phyloP scores from a whole-genome alignment of 169 alveolate genomes.

The Theileria luwenshuni region DNA sequence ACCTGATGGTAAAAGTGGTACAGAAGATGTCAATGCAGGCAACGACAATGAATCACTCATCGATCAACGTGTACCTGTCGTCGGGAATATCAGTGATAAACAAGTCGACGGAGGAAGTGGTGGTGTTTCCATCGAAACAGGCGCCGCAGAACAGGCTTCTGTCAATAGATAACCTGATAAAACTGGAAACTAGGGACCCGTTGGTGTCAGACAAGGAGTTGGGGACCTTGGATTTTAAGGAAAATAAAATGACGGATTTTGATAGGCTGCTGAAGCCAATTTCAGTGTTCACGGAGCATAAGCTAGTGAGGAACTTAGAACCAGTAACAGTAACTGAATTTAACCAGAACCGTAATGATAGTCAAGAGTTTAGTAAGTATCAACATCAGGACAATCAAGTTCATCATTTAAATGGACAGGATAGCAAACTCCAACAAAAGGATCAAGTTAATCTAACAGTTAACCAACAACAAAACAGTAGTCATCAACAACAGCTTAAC shows the following conservation, averaged over 20 bases:
- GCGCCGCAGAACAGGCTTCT: constrained; percentile 14
- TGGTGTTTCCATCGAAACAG: constrained; percentile 56
- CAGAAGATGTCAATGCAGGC: constrained; percentile 16
- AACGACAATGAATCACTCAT: constrained; percentile 16
- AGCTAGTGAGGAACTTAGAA: constrained; percentile 26
- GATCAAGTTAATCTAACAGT: neutral
- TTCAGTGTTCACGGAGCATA: constrained; percentile 31
- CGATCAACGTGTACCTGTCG: constrained; percentile 51
- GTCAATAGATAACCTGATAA: neutral
- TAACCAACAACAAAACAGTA: neutral
- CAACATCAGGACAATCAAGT: too few relatives aligned
- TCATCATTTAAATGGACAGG: too few relatives aligned
- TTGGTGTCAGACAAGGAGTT: neutral
- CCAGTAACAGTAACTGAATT: constrained; percentile 16
- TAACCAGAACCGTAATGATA: neutral
- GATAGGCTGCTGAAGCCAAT: constrained; percentile 18
- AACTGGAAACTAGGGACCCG: neutral
- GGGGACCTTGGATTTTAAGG: neutral
- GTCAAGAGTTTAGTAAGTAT: neutral
- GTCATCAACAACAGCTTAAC: neutral
- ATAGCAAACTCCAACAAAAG: neutral
- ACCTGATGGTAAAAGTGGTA: constrained; percentile 51
- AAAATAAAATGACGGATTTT: neutral
- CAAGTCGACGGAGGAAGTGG: constrained; percentile 54
- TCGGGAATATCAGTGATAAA: constrained; percentile 55